These are phyloP conservation scores for Eucalyptus melliodora DNA, from an alignment of 345 rosid species.

Conservation along the genomic window DNA sequence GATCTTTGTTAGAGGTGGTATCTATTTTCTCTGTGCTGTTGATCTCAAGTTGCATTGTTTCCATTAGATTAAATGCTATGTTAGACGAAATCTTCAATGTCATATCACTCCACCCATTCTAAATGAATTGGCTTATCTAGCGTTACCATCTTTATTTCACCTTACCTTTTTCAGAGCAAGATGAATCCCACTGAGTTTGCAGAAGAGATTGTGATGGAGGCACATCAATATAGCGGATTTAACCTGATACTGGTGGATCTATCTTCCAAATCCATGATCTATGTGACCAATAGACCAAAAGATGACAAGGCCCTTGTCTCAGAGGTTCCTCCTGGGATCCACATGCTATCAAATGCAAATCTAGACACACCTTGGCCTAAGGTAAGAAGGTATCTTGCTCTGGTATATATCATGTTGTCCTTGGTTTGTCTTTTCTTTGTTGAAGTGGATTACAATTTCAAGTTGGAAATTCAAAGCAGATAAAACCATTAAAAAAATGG, in stretches of 20 bases:
- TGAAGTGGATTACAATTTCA: background rate
- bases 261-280: slow-evolving; percentile 43
- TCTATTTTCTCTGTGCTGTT: background rate
- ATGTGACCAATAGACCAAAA: slow-evolving; percentile 56
- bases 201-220: slow-evolving; percentile 28
- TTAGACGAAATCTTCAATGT: background rate
- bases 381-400: slow-evolving; percentile 10
- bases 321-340: slow-evolving; percentile 71
- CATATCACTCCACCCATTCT: background rate
- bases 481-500: background rate
- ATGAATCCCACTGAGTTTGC: slow-evolving; percentile 59
- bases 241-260: slow-evolving; percentile 53
- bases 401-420: background rate
- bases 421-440: background rate
- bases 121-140: background rate
- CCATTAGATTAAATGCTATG: background rate
- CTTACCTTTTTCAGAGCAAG: slow-evolving; percentile 25
- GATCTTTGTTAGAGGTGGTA: background rate
- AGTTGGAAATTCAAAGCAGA: background rate
- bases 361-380: slow-evolving; percentile 85
- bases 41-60: background rate
- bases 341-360: slow-evolving; percentile 58
- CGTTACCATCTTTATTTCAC: background rate
- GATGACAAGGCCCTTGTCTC: slow-evolving; percentile 5
- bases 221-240: slow-evolving; percentile 50